Evolutionary conservation across 352 stramenopile species (phyloP), one percentile per base, ranked within the genome.

Genomic region (Globisporangium nodosum): DNA sequence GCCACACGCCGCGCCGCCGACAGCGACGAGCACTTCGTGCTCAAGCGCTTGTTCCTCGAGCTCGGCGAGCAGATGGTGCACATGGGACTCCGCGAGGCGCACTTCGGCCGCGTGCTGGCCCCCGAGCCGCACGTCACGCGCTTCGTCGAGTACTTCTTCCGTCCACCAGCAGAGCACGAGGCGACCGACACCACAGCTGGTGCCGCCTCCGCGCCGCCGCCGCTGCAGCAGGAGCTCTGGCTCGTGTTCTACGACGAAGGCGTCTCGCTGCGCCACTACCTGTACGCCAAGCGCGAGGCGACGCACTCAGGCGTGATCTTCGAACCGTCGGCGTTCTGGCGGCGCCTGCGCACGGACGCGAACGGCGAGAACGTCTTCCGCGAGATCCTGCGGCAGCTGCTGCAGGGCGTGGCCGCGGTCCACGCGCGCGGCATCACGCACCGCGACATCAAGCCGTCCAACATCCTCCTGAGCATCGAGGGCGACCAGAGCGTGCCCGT

Each of bases 301-400:
- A 60, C 73, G 4, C 63, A 73, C 48, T 60, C 67, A 27, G 73
- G 50, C 24, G 75, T 92, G 15, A 64, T 93, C 2, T 70, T 93
- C 21, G 73, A 92, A 50, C 82, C 77, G 18, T 96, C 86, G 27
- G 63, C 65, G 9, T 94, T 94, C 39, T 93, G 84, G 84, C 54
- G 88, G n/a, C 78, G 73, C n/a, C 65, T 94, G 21, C 78, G 84
- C 8, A 63, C 71, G 0, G 73, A 89, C 54, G 58, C 54, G 0
- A 63, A 68, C 2, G 84, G 84, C 0, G 81, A 88, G 69, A 56
- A 70, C 18, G 84, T 92, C 16, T 53, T 98, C 52, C 87, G 88
- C 48, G 93, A 97, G 54, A 97, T 97, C 63, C 66, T 98, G 61
- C 93, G 85, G n/a, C 96, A 99, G 73, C 58, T 98, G 39, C 74